A percentile compares a stretch with the other conserved stretches of the same genome.
phyloP scores from a whole-genome alignment of 208 protist species.

The Acanthamoeba culbertsoni region DNA sequence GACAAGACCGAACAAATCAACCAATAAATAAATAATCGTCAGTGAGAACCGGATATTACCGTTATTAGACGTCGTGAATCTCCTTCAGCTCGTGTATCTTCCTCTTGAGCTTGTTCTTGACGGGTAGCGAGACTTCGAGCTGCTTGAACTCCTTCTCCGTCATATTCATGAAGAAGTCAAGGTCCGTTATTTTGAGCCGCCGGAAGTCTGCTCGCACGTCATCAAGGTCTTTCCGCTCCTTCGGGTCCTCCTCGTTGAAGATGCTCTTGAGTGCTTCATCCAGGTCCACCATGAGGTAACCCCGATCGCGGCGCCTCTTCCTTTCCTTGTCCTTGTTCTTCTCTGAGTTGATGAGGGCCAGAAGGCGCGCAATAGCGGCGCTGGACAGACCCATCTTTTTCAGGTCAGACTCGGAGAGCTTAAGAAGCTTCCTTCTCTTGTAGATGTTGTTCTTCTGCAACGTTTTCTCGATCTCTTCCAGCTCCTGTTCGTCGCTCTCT shows the following conservation, averaged over 20 bases:
- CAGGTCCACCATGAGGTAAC: constrained; percentile 25
- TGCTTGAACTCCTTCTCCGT: constrained; percentile 35
- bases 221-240: neutral
- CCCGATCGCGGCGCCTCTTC: neutral
- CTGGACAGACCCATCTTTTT: neutral
- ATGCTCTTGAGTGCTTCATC: neutral
- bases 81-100: neutral
- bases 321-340: neutral
- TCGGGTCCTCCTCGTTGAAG: constrained; percentile 8
- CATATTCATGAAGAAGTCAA: constrained; percentile 35
- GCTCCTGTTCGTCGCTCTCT: neutral
- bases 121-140: neutral
- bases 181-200: neutral
- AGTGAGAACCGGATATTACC: neutral
- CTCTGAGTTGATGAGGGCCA: neutral
- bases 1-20: too few relatives aligned
- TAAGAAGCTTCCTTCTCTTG: neutral
- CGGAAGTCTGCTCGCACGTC: neutral
- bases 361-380: neutral
- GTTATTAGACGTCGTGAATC: neutral
- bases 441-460: neutral
- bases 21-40: neutral
- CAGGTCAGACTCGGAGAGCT: neutral
- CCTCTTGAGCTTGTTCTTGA: neutral
- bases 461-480: neutral